Conservation (phyloP, 2,329 filamentous ascomycete genomes). For the Phaeosphaeriaceae sp. region DNA sequence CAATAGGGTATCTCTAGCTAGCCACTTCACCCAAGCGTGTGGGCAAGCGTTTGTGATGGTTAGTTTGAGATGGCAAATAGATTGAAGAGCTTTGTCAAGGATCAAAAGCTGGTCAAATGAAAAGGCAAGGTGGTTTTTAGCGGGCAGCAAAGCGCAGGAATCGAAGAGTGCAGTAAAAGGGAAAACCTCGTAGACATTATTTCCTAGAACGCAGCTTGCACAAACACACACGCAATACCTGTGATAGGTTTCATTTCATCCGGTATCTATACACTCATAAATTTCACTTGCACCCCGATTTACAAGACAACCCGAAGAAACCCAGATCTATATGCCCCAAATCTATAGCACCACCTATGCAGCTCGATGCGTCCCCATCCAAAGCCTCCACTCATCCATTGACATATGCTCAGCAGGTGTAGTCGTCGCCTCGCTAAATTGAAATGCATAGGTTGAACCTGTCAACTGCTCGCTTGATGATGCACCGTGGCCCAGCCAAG, state of each 20-base stretch:
- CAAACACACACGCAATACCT: not conserved
- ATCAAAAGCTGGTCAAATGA: too few relatives aligned
- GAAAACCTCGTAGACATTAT: too few relatives aligned
- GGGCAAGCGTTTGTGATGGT: not conserved
- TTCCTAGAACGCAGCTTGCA: too few relatives aligned
- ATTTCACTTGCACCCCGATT: not conserved
- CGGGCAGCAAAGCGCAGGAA: too few relatives aligned
- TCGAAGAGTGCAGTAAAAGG: too few relatives aligned
- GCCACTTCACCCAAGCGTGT: constrained; percentile 4
- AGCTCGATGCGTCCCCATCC: constrained; percentile 4
- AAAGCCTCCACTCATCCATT: constrained; percentile 4
- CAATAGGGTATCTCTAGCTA: not conserved
- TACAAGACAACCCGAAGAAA: not conserved
- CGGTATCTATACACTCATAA: not conserved
- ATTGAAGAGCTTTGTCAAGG: too few relatives aligned
- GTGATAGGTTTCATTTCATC: not conserved
- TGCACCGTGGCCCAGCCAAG: constrained; percentile 2
- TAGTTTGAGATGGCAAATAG: constrained; percentile 14
- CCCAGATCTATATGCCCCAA: not conserved
- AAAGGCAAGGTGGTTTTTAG: too few relatives aligned
- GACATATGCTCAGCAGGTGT: constrained; percentile 1
- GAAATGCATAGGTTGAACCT: not conserved
- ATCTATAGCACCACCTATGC: not conserved
- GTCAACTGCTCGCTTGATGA: not conserved
- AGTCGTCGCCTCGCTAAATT: not conserved